Percentiles rank a stretch among this genome's conserved stretches.
Conservation (phyloP, 1,139 yeast species). For the Hansenula lynferdii region DNA sequence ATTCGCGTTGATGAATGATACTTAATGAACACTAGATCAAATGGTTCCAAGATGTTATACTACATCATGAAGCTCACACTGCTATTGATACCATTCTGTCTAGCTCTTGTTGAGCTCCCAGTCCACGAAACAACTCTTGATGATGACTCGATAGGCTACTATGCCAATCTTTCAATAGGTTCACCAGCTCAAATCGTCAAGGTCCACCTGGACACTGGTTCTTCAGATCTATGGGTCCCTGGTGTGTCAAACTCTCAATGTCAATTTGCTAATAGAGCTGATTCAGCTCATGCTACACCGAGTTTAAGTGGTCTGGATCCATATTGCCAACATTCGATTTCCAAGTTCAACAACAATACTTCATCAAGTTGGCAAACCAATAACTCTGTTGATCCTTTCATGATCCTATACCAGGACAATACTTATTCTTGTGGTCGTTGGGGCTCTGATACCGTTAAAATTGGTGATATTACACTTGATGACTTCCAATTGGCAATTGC, state of each 20-base stretch:
- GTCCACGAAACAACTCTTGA: background rate
- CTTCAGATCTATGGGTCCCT: conserved; percentile 65
- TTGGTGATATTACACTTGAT: background rate
- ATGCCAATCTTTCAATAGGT: conserved; percentile 32
- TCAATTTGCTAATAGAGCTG: too few species aligned
- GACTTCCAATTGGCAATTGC: background rate
- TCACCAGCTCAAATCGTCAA: conserved; percentile 45
- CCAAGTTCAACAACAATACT: too few species aligned
- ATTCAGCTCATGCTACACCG: background rate
- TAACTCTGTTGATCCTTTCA: background rate
- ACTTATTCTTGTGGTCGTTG: background rate
- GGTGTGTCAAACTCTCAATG: conserved; percentile 21
- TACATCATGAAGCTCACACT: background rate
- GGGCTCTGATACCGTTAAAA: background rate
- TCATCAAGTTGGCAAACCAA: background rate
- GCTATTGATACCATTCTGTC: too few species aligned
- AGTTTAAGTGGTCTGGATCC: too few species aligned
- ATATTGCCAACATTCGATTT: too few species aligned
- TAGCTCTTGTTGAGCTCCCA: too few species aligned
- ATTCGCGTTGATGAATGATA: too few species aligned
- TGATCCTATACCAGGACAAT: background rate
- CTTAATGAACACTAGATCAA: too few species aligned
- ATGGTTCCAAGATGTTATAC: background rate
- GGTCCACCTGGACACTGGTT: conserved; percentile 65
- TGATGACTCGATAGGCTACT: background rate